Evolutionary conservation across 208 protist genomes (phyloP).

Genomic region (Tritrichomonas musculus): DNA sequence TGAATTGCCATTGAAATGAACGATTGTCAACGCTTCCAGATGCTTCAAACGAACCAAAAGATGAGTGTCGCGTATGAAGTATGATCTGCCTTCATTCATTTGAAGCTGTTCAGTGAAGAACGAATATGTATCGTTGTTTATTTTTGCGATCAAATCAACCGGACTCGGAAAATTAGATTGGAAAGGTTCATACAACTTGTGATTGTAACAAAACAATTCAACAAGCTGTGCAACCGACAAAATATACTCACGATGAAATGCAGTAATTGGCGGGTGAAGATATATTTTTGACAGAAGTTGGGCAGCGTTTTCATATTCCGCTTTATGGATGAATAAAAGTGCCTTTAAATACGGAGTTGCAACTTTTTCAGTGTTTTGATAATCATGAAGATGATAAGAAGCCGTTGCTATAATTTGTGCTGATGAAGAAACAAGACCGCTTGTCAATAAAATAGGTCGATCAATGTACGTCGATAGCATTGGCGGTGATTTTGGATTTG

Average conservation of each 20-base stretch:
- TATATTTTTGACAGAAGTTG: not conserved
- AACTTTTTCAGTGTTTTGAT: not conserved
- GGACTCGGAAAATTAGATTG: not conserved
- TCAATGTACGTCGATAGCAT: not conserved
- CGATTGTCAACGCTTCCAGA: not conserved
- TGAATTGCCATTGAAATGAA: not conserved
- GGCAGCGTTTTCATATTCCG: not conserved
- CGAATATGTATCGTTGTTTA: not conserved
- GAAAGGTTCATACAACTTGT: not conserved
- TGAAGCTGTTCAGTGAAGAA: not conserved
- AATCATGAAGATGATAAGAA: not conserved
- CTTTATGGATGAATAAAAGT: not conserved
- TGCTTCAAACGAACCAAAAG: not conserved
- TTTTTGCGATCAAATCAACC: not conserved
- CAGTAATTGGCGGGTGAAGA: not conserved
- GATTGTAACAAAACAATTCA: not conserved
- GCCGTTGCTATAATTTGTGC: not conserved
- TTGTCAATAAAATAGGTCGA: not conserved
- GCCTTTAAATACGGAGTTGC: not conserved
- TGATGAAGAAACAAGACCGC: not conserved
- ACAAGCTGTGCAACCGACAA: not conserved
- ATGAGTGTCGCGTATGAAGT: not conserved
- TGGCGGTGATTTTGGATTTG: not conserved
- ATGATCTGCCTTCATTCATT: not conserved
- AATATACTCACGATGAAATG: not conserved